These are phyloP conservation scores for Starmerella asiatica DNA, from an alignment of 805 yeast genomes.

Conservation along the genomic window DNA sequence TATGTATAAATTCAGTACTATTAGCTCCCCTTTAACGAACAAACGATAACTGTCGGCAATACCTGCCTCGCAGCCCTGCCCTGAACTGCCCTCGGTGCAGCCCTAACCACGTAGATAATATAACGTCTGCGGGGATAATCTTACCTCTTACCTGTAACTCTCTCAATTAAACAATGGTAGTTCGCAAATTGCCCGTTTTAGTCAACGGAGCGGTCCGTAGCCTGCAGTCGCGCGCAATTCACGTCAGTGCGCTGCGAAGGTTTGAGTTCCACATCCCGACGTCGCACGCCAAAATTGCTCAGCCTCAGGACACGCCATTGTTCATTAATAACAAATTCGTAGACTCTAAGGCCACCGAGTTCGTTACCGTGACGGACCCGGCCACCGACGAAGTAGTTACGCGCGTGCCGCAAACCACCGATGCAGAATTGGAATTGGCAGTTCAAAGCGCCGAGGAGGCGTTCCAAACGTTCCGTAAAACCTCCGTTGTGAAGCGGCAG, in stretches of 20 bases:
- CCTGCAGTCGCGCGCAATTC: constrained; percentile 1
- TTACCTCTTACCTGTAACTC: too few species aligned
- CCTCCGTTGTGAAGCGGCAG: constrained; percentile 38
- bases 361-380: constrained; percentile 66
- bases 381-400: constrained; percentile 56
- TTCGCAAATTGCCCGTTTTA: neutral
- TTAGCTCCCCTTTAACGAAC: too few species aligned
- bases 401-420: constrained; percentile 60
- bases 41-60: too few species aligned
- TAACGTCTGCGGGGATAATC: too few species aligned
- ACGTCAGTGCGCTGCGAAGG: neutral
- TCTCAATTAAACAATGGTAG: neutral
- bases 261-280: constrained; percentile 20
- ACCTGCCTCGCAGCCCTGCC: too few species aligned
- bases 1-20: too few species aligned
- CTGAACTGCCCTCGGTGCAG: too few species aligned
- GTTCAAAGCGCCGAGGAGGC: constrained; percentile 51
- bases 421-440: constrained; percentile 49
- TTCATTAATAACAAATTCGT: constrained; percentile 37
- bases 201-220: neutral
- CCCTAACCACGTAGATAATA: too few species aligned
- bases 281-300: constrained; percentile 24
- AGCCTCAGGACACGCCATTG: constrained; percentile 27
- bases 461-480: constrained; percentile 44
- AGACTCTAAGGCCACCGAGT: constrained; percentile 37